A percentile compares a stretch with the other conserved stretches of the same genome.
These are phyloP conservation scores for Solanum hybrid DNA, from an alignment of 305 asterid genomes.

Conservation along the genomic window DNA sequence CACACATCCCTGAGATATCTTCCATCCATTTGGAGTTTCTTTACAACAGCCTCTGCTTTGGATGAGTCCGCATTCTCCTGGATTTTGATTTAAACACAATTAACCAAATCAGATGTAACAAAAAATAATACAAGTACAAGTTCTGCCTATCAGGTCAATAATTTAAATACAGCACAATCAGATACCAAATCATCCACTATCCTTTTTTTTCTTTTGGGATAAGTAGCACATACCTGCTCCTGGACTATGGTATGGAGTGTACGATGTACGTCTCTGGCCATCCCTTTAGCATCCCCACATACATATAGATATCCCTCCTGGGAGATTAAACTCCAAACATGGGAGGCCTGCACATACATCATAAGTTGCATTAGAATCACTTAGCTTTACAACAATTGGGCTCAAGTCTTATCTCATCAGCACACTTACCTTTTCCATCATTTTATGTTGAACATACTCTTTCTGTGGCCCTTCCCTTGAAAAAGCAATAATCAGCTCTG, in stretches of 20 bases:
- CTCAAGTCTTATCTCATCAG: neutral
- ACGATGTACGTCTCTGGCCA: conserved; percentile 85
- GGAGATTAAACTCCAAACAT: conserved; percentile 58
- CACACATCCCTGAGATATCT: conserved; percentile 77
- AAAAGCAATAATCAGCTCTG: conserved; percentile 67
- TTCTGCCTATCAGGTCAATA: neutral
- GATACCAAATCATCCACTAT: neutral
- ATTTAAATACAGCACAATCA: neutral
- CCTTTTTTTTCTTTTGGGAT: neutral
- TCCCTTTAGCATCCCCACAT: conserved; percentile 85
- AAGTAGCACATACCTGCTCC: conserved; percentile 37
- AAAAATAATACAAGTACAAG: neutral
- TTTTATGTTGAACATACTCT: conserved; percentile 79
- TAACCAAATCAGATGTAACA: neutral
- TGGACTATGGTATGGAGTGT: conserved; percentile 64
- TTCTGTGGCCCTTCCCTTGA: conserved; percentile 71
- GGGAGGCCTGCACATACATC: conserved; percentile 36
- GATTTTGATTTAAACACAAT: neutral
- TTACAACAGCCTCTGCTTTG: conserved; percentile 61
- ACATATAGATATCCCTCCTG: conserved; percentile 61
- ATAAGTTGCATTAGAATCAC: neutral
- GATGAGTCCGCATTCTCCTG: conserved; percentile 55
- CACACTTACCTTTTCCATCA: conserved; percentile 44
- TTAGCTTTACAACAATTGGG: neutral
- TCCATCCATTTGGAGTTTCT: conserved; percentile 71